Base-by-base conservation (phyloP, 352 stramenopile species). In the Globisporangium viniferum region DNA sequence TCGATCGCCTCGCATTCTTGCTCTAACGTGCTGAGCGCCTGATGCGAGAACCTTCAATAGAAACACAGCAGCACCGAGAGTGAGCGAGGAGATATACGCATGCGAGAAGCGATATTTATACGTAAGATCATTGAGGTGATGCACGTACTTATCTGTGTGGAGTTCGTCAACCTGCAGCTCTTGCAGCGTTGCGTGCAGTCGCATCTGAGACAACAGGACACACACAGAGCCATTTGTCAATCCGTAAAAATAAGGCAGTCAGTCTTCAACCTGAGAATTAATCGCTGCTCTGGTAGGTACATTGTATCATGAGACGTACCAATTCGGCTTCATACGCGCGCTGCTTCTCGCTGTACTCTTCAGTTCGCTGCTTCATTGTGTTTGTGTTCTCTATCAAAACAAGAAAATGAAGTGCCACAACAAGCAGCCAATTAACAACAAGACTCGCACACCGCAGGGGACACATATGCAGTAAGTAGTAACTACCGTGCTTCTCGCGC, bases 311-410 rank as follows among this genome's bases (percentile, higher is more conserved):
- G 9, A 35, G 20, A 39, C 72, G 53, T 6, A 86, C 78, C 70
- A 86, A 44, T n/a, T 86, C 72, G 2, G 51, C 20, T 39, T 82
- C 69, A 54, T 70, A 79, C 5, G 29, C 62, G 36, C 64, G 73
- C 59, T 77, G 70, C 6, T 71, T 74, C 51, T 84, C 70, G 2
- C 55, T 51, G 55, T 76, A 69, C 58, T 86, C 79, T 10, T 61
- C 64, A 0, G 79, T 73, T 20, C 76, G 73, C 66, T 86, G 79
- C 69, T 74, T 63, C 70, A 86, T 84, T 27, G 73, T 75, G 3
- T 46, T 63, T 10, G 74, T 79, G 56, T 80, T 86, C 60, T 86
- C 79, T 86, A 49, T 6, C 18, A n/a, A 58, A 9, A 46, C 12
- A 59, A 9, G 54, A 20, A 46, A 46, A 68, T n/a, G 24, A 62